Conservation (phyloP, 495 filamentous ascomycete genomes). For the Paragyromitra xinjiangensis region DNA sequence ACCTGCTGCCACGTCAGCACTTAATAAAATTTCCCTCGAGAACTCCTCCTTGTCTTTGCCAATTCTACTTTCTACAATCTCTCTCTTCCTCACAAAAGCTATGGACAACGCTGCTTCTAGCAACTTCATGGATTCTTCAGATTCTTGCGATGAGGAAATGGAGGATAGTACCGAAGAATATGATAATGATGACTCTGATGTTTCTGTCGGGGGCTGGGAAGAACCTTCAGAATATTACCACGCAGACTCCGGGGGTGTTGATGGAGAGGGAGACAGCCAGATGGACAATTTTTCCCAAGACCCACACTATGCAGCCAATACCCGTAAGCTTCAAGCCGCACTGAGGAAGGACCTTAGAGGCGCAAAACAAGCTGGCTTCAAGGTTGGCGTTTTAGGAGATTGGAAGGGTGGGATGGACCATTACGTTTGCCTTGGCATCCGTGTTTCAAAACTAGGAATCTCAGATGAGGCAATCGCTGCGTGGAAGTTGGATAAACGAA, state of each 20-base stretch:
- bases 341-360: conserved; percentile 71
- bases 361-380: conserved; percentile 75
- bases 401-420: conserved; percentile 60
- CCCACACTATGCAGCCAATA: conserved; percentile 8
- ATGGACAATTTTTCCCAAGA: conserved; percentile 48
- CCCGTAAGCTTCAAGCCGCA: conserved; percentile 26
- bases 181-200: conserved; percentile 56
- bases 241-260: conserved; percentile 1
- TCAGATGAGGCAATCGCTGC: conserved; percentile 79
- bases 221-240: conserved; percentile 27
- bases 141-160: conserved; percentile 56
- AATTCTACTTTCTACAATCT: conserved; percentile 60
- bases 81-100: conserved; percentile 59
- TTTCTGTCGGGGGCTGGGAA: conserved; percentile 45
- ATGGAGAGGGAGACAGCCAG: conserved; percentile 35
- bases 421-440: conserved; percentile 71
- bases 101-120: conserved; percentile 23
- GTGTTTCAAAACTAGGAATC: conserved; percentile 74
- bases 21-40: conserved; percentile 59
- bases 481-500: conserved; percentile 72
- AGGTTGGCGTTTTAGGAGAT: conserved; percentile 70
- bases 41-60: conserved; percentile 30
- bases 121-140: conserved; percentile 47
- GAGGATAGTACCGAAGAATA: conserved; percentile 60
- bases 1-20: conserved; percentile 60